Percentiles rank a stretch among this genome's conserved stretches.
Conservation (phyloP, 208 protist species). For the Eutreptiella sp. region DNA sequence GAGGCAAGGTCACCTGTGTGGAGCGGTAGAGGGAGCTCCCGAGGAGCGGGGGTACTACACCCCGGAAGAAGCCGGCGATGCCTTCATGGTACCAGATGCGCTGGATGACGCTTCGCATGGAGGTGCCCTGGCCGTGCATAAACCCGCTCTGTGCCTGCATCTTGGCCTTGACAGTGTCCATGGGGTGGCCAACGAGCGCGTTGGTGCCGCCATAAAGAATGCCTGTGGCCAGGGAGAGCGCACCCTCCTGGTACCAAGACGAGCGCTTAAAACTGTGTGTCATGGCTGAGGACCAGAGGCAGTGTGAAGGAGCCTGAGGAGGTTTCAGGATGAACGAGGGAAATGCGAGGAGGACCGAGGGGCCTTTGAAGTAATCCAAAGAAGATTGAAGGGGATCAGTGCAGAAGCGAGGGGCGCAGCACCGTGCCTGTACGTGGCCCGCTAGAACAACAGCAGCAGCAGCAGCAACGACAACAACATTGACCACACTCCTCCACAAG, state of each 20-base stretch:
- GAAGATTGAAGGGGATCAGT: too few species aligned
- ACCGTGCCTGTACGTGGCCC: too few species aligned
- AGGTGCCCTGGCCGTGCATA: background rate
- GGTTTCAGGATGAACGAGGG: too few species aligned
- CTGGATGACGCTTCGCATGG: conserved; percentile 41
- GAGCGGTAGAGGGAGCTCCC: conserved; percentile 13
- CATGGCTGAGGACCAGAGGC: too few species aligned
- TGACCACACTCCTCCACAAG: too few species aligned
- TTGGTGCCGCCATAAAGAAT: conserved; percentile 60
- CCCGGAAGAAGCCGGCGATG: conserved; percentile 63
- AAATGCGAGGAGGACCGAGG: too few species aligned
- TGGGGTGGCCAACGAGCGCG: conserved; percentile 62
- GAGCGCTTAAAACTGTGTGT: conserved; percentile 10
- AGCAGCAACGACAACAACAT: too few species aligned
- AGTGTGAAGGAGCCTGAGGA: too few species aligned
- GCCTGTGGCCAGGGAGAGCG: conserved; percentile 53
- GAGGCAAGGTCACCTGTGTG: too few species aligned
- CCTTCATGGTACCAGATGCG: conserved; percentile 55
- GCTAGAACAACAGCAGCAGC: too few species aligned
- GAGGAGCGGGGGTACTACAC: conserved; percentile 53
- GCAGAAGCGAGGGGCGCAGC: too few species aligned
- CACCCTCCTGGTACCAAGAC: conserved; percentile 13
- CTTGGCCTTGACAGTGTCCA: conserved; percentile 76
- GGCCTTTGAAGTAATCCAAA: too few species aligned
- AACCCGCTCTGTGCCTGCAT: conserved; percentile 55